phyloP scores from a whole-genome alignment of 306 rosid genomes.

The Malus sylvestris region DNA sequence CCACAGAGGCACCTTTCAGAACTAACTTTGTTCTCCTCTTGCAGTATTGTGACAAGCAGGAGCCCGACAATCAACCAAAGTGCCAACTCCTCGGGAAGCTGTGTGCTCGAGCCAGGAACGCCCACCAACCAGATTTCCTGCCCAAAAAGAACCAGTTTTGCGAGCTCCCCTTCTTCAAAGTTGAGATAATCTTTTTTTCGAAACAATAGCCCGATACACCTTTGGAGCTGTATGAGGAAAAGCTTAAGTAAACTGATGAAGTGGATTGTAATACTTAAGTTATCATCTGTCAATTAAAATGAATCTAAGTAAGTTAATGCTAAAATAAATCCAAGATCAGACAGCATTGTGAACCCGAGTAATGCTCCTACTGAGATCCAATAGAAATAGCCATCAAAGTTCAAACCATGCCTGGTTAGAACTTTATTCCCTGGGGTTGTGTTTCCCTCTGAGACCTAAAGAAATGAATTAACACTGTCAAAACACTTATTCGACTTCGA shows the following conservation, averaged over 20 bases:
- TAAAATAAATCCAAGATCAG: slow-evolving; percentile 31
- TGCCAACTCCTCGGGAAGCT: no score
- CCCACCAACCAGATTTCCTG: no score
- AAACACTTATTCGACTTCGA: not conserved
- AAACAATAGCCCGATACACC: slow-evolving; percentile 31
- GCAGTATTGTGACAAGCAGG: no score
- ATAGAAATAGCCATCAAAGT: slow-evolving; percentile 23
- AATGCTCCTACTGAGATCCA: slow-evolving; percentile 48
- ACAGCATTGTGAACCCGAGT: slow-evolving; percentile 27
- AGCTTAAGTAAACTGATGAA: not conserved
- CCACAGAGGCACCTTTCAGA: no score
- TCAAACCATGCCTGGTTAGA: slow-evolving; percentile 34
- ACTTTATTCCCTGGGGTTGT: slow-evolving; percentile 25
- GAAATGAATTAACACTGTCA: not conserved
- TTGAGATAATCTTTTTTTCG: slow-evolving; percentile 30
- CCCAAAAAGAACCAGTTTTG: not conserved
- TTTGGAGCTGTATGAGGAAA: slow-evolving; percentile 29
- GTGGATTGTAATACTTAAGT: not conserved
- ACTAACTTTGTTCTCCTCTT: no score
- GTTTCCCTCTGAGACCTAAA: slow-evolving; percentile 18
- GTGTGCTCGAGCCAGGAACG: no score
- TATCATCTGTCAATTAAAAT: slow-evolving; percentile 3
- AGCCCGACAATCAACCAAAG: no score
- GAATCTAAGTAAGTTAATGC: slow-evolving; percentile 33
- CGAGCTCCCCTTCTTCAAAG: slow-evolving; percentile 7